phyloP scores from a whole-genome alignment of 768 basidiomycete species.

The Boletellus ananiceps region DNA sequence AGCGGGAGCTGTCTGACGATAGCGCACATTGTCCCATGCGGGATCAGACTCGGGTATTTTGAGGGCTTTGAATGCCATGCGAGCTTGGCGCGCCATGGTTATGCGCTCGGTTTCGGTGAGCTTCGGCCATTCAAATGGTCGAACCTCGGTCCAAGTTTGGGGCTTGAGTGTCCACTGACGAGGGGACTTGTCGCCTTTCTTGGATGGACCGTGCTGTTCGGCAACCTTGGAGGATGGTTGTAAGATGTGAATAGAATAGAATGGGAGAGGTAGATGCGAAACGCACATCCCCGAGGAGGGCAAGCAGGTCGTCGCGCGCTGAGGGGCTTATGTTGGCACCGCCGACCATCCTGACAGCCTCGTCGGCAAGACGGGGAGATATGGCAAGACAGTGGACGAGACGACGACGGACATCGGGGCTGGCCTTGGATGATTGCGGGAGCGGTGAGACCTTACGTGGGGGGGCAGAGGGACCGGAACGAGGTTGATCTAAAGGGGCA shows the following conservation, averaged over 20 bases:
- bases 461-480: constrained; percentile 24
- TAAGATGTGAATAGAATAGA: too few species aligned
- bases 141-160: constrained; percentile 61
- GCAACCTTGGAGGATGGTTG: constrained; percentile 40
- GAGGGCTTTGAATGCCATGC: constrained; percentile 43
- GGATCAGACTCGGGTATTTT: constrained; percentile 58
- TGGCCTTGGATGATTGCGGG: constrained; percentile 19
- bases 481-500: constrained; percentile 28
- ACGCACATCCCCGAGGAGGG: constrained; percentile 49
- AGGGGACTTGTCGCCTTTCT: constrained; percentile 35
- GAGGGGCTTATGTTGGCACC: constrained; percentile 34
- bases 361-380: constrained; percentile 41
- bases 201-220: constrained; percentile 35
- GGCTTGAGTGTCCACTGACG: constrained; percentile 52
- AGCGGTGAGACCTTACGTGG: constrained; percentile 31
- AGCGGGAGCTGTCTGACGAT: constrained; percentile 21
- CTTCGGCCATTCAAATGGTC: constrained; percentile 58
- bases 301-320: constrained; percentile 40
- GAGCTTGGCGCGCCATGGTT: constrained; percentile 49
- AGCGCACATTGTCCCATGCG: constrained; percentile 54
- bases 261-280: background rate
- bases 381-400: constrained; percentile 50
- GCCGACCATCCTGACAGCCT: constrained; percentile 41
- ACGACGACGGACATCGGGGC: constrained; percentile 31
- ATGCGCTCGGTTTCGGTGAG: constrained; percentile 46